Conservation (phyloP, 1,139 yeast species). For the Scheffersomyces quercinus region DNA sequence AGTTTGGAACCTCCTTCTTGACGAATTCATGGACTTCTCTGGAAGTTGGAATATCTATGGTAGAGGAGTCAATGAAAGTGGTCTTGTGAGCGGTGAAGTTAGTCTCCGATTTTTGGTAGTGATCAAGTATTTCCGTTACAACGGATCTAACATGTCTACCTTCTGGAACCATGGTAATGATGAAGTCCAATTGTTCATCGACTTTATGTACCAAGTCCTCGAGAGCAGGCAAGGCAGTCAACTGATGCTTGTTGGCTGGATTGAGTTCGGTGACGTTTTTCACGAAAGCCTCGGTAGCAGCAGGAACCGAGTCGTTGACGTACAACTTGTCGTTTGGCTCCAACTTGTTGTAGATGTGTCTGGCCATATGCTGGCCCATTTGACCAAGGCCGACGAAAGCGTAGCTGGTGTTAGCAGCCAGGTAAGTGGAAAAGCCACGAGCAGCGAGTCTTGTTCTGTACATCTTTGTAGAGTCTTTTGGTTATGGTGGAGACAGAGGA, state of each 20-base stretch:
- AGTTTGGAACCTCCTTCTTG: conserved; percentile 30
- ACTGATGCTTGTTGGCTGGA: conserved; percentile 21
- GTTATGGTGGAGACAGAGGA: too few species aligned
- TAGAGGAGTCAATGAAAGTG: conserved; percentile 52
- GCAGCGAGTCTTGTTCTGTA: conserved; percentile 10
- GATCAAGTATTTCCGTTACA: conserved; percentile 38
- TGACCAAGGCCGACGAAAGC: conserved; percentile 63
- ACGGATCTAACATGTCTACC: conserved; percentile 54
- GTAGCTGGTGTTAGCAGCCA: conserved; percentile 26
- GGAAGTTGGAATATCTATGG: conserved; percentile 56
- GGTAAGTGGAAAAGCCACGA: conserved; percentile 23
- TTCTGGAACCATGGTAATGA: conserved; percentile 62
- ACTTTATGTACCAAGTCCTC: conserved; percentile 37
- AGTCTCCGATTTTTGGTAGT: conserved; percentile 20
- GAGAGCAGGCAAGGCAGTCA: conserved; percentile 25
- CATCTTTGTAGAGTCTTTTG: background rate
- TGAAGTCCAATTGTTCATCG: conserved; percentile 40
- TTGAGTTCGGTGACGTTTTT: conserved; percentile 22
- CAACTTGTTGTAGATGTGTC: conserved; percentile 48
- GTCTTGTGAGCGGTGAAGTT: conserved; percentile 13
- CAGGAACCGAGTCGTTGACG: conserved; percentile 45
- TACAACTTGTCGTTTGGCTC: conserved; percentile 41
- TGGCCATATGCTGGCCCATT: conserved; percentile 64
- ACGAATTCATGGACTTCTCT: conserved; percentile 40
- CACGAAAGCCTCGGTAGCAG: conserved; percentile 30